These are phyloP conservation scores for Zostera marina DNA, from an alignment of 116 monocot genomes.

Conservation along the genomic window DNA sequence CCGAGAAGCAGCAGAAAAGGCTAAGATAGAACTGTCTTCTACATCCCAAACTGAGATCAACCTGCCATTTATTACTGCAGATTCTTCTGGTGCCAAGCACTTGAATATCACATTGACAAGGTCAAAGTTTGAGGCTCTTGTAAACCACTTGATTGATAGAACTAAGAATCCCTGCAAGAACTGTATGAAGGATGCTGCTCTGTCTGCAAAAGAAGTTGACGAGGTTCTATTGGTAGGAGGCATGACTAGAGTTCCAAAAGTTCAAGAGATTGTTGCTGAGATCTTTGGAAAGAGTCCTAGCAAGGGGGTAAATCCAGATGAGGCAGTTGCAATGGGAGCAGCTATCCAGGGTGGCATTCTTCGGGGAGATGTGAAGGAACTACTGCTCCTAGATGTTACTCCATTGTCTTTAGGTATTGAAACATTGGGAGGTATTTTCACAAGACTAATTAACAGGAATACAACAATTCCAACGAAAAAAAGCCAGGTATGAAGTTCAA, in stretches of 20 bases:
- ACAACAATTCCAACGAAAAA: constrained; percentile 45
- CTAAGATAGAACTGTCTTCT: constrained; percentile 43
- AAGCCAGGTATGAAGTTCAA: constrained; percentile 22
- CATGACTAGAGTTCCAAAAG: constrained; percentile 40
- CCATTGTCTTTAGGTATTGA: constrained; percentile 42
- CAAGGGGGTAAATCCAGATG: constrained; percentile 46
- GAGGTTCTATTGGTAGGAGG: constrained; percentile 43
- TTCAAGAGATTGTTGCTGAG: constrained; percentile 33
- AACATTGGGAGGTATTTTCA: constrained; percentile 42
- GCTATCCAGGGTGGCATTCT: constrained; percentile 51
- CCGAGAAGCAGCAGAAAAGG: constrained; percentile 45
- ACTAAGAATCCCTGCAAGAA: constrained; percentile 32
- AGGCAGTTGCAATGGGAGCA: constrained; percentile 44
- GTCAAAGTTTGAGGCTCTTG: constrained; percentile 38
- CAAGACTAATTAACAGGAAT: constrained; percentile 38
- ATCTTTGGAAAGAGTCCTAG: constrained; percentile 41
- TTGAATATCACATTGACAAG: constrained; percentile 36
- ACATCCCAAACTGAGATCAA: constrained; percentile 42
- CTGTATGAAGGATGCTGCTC: constrained; percentile 34
- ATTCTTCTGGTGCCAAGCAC: constrained; percentile 44
- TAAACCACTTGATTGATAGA: constrained; percentile 29
- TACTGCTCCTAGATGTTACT: constrained; percentile 36
- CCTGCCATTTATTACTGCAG: constrained; percentile 37
- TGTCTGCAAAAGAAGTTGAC: constrained; percentile 38
- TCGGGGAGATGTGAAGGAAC: constrained; percentile 38